Base-by-base conservation (phyloP, 1,284 basidiomycete species). In the Melampsora americana region DNA sequence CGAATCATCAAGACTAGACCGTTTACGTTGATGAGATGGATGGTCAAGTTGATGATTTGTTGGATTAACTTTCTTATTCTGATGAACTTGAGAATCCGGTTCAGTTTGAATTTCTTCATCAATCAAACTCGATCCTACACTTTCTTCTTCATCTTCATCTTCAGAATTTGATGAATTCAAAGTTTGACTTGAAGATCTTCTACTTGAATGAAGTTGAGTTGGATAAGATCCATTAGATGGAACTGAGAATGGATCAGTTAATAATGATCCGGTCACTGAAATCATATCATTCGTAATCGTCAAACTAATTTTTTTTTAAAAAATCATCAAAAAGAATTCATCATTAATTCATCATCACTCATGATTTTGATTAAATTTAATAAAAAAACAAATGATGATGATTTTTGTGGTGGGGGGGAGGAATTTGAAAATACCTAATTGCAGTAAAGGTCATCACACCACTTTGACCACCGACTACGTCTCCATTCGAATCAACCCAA, bases 281-380 rank as follows among this genome's bases (percentile, higher is more conserved):
- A 99, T 86, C 91, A 97, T 96, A 80, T 95, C 90, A 81, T 98
- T 96, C 56, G 93, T 92, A 66, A 97, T 88, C 9, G 92, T 95
- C 78, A 97, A 83, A 39, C 94, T 96, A 82, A 26, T 7, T 62
- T 26, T 5, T 11, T 11, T 9, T 28, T 28, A 9, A 23, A 60
- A 26, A 60, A 11, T 11, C 20, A 23, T 26, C 9, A 14, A 60
- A 16, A 46, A 28, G 12, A 53, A 14, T 5, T 12, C 7, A 20
- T 39, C 23, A 26, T 32, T 56, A 32, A 48, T 12, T 11, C 46
- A n/a, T 11, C n/a, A n/a, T 50, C 11, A n/a, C n/a, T 11, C 12
- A 50, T 11, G n/a, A n/a, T n/a, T 50, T 50, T 66, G 44, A 14
- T 6, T 6, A 0, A n/a, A 32, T 20, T 9, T 11, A 67, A 39